Evolutionary conservation across 805 yeast species (phyloP).

Genomic region (Candida mattraensis): DNA sequence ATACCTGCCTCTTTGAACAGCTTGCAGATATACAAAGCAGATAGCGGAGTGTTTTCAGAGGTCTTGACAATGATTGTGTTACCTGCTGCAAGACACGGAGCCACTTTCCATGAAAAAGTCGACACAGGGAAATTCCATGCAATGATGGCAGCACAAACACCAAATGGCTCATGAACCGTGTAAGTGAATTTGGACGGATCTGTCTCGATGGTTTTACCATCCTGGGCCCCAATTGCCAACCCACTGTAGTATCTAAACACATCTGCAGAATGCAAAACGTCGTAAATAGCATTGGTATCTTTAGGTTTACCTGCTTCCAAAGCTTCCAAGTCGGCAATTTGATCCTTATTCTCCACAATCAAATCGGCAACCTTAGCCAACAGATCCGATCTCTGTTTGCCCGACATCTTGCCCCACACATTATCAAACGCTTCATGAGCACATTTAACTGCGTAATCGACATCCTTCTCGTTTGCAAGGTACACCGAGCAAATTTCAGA

Average conservation of each 20-base stretch:
- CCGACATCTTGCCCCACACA: constrained; percentile 48
- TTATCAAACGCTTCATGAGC: constrained; percentile 50
- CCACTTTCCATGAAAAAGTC: constrained; percentile 68
- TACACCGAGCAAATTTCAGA: constrained; percentile 50
- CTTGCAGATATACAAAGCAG: constrained; percentile 57
- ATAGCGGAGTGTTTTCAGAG: constrained; percentile 65
- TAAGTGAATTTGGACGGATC: constrained; percentile 55
- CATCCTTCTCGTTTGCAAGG: constrained; percentile 50
- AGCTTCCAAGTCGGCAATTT: constrained; percentile 57
- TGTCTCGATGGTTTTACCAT: constrained; percentile 63
- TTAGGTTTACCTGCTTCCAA: constrained; percentile 61
- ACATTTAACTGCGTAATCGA: constrained; percentile 51
- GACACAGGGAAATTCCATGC: constrained; percentile 75
- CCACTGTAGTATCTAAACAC: constrained; percentile 70
- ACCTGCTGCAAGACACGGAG: constrained; percentile 69
- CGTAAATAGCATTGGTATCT: constrained; percentile 52
- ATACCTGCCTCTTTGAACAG: constrained; percentile 58
- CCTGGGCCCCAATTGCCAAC: constrained; percentile 64
- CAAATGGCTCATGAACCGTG: constrained; percentile 67
- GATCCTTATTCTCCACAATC: constrained; percentile 47
- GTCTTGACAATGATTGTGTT: constrained; percentile 63
- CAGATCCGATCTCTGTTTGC: constrained; percentile 45
- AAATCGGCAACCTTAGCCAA: constrained; percentile 50
- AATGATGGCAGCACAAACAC: constrained; percentile 69
- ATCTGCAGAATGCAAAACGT: constrained; percentile 55